Evolutionary conservation across 2,329 filamentous ascomycete species (phyloP).

Genomic region (Penicillium sp.): DNA sequence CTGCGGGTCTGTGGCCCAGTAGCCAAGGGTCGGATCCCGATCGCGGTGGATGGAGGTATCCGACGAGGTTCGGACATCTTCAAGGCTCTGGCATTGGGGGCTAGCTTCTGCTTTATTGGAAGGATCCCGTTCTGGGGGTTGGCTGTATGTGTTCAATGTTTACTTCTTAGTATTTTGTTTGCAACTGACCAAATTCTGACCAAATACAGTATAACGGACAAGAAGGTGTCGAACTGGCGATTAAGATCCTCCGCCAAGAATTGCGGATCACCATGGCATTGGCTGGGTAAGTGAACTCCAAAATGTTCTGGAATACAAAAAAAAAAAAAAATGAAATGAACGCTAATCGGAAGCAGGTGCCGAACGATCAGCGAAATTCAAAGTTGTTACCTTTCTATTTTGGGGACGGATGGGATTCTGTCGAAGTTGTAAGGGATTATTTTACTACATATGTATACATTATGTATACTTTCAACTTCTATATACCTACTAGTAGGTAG

Average conservation of each 20-base stretch:
- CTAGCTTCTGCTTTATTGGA: conserved; percentile 33
- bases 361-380: conserved; percentile 31
- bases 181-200: too few relatives aligned
- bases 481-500: too few relatives aligned
- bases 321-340: background rate
- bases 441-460: background rate
- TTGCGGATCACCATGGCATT: conserved; percentile 33
- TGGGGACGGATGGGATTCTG: conserved; percentile 28
- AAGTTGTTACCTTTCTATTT: conserved; percentile 26
- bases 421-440: conserved; percentile 24
- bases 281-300: conserved; percentile 25
- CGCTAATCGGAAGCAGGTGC: conserved; percentile 21
- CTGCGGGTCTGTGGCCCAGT: conserved; percentile 28
- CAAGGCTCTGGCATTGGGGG: conserved; percentile 37
- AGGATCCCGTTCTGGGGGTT: conserved; percentile 18
- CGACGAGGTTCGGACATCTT: conserved; percentile 38
- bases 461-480: too few relatives aligned
- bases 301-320: background rate
- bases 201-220: conserved; percentile 30
- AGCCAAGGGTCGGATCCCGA: conserved; percentile 31
- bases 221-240: conserved; percentile 34
- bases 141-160: conserved; percentile 8
- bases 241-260: conserved; percentile 33
- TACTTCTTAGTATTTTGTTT: too few relatives aligned
- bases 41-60: conserved; percentile 37